phyloP scores from a whole-genome alignment of 225 moss, liverwort and hornwort species.

The Sphagnum tenellum region DNA sequence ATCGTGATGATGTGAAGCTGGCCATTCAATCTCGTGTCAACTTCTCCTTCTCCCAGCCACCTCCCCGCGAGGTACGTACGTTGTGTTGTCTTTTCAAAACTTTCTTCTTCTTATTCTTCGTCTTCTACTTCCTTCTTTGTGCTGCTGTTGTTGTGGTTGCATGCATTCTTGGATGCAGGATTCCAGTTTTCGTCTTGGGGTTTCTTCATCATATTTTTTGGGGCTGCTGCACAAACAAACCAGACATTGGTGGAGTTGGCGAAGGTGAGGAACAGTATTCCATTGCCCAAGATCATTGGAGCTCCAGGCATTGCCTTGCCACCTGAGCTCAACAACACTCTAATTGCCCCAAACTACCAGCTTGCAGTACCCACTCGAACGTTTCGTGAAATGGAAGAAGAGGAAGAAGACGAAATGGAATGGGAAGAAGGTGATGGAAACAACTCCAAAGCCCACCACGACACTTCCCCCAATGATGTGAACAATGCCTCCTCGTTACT shows the following conservation, averaged over 20 bases:
- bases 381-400: conserved; percentile 38
- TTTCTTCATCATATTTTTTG: too few species aligned
- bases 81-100: too few species aligned
- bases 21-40: conserved; percentile 94
- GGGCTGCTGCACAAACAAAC: neutral
- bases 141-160: too few species aligned
- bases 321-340: conserved; percentile 61
- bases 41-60: conserved; percentile 91
- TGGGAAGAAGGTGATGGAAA: conserved; percentile 56
- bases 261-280: conserved; percentile 74
- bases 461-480: conserved; percentile 5
- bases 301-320: conserved; percentile 65
- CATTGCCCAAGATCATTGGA: conserved; percentile 78
- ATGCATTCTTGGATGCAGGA: too few species aligned
- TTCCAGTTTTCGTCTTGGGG: too few species aligned
- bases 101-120: too few species aligned
- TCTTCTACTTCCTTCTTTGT: too few species aligned
- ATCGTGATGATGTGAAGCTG: conserved; percentile 87
- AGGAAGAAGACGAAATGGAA: conserved; percentile 27
- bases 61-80: conserved; percentile 71
- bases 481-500: conserved; percentile 8
- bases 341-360: conserved; percentile 85
- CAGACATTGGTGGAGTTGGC: conserved; percentile 88
- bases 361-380: conserved; percentile 62
- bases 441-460: conserved; percentile 20